phyloP scores from a whole-genome alignment of 192 early-diverging fungal genomes.

The Coemansia sp. region DNA sequence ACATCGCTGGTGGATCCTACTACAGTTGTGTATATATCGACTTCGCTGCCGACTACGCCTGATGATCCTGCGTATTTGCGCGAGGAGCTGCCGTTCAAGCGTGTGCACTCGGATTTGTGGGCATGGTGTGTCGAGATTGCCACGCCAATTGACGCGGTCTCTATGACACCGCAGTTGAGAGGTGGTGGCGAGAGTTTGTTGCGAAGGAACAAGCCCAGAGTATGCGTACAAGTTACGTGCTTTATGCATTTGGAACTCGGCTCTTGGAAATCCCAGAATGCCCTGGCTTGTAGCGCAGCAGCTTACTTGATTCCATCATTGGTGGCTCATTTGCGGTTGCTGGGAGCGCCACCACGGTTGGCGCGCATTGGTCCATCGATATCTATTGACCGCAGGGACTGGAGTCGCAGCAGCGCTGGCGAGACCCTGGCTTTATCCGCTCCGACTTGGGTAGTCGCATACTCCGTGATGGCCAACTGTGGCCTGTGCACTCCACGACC shows the following conservation, averaged over 20 bases:
- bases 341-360: slow-evolving; percentile 40
- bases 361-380: slow-evolving; percentile 36
- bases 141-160: slow-evolving; percentile 34
- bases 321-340: slow-evolving; percentile 41
- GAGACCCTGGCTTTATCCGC: not conserved
- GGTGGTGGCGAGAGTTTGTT: not conserved
- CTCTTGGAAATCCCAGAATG: slow-evolving; percentile 43
- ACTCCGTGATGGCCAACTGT: slow-evolving; percentile 17
- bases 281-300: slow-evolving; percentile 34
- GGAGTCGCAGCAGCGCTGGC: slow-evolving; percentile 3
- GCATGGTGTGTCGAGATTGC: slow-evolving; percentile 52
- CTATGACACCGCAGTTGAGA: not conserved
- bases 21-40: slow-evolving; percentile 44
- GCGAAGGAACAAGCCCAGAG: slow-evolving; percentile 20
- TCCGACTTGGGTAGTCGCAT: slow-evolving; percentile 18
- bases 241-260: slow-evolving; percentile 46
- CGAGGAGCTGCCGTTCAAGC: slow-evolving; percentile 15
- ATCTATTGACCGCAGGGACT: slow-evolving; percentile 38
- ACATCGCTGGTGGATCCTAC: slow-evolving; percentile 53
- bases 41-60: slow-evolving; percentile 32
- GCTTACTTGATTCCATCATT: slow-evolving; percentile 47
- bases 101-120: slow-evolving; percentile 37
- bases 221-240: slow-evolving; percentile 46
- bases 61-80: slow-evolving; percentile 50
- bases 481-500: not conserved